Evolutionary conservation across 2,329 filamentous ascomycete species (phyloP).

Genomic region (Fusarium papillatum): DNA sequence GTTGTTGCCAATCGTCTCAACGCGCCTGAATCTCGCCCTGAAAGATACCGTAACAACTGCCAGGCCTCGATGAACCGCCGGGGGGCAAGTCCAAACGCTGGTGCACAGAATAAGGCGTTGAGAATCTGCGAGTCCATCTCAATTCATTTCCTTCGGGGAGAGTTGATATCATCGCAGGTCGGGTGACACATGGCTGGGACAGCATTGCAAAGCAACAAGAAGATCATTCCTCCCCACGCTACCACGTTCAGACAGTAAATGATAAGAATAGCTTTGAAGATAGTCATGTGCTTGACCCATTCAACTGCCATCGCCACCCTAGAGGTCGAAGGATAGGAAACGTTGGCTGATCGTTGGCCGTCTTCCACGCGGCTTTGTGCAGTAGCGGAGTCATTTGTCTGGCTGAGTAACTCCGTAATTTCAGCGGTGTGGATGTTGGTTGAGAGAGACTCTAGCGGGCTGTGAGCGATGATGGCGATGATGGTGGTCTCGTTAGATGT

Average conservation of each 20-base stretch:
- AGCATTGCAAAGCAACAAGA: not conserved
- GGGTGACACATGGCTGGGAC: not conserved
- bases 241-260: not conserved
- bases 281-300: not conserved
- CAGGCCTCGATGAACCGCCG: conserved; percentile 80
- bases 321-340: not conserved
- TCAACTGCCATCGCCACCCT: not conserved
- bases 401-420: not conserved
- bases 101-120: conserved; percentile 88
- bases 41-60: not conserved
- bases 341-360: not conserved
- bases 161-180: conserved; percentile 72
- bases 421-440: not conserved
- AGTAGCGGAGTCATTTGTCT: not conserved
- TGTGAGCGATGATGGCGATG: not conserved
- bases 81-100: conserved; percentile 84
- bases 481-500: not conserved
- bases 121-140: conserved; percentile 85
- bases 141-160: conserved; percentile 83
- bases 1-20: not conserved
- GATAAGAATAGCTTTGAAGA: not conserved
- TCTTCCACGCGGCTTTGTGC: not conserved
- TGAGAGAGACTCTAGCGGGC: not conserved
- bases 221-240: not conserved
- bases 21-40: not conserved